A percentile compares a stretch with the other conserved stretches of the same genome.
phyloP scores from a whole-genome alignment of 257 asterid genomes.

The Capsicum pubescens region DNA sequence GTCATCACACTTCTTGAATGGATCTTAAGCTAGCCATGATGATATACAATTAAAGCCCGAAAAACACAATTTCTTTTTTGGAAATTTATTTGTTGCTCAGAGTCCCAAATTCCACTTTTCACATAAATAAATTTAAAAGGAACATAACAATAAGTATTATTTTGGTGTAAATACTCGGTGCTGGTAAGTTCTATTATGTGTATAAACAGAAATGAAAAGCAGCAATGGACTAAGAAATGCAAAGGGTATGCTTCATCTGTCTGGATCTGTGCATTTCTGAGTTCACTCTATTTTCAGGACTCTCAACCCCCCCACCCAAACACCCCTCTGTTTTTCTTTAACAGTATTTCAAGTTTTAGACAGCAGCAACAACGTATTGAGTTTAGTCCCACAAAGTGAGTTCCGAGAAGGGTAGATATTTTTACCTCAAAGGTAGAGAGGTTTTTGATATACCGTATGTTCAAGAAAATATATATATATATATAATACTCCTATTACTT shows the following conservation, averaged over 20 bases:
- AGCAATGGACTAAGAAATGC: too few relatives aligned
- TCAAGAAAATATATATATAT: too few relatives aligned
- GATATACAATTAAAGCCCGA: neutral
- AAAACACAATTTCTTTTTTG: neutral
- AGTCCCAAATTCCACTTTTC: neutral
- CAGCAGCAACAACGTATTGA: too few relatives aligned
- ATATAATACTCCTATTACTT: neutral
- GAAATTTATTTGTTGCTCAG: neutral
- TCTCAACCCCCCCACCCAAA: neutral
- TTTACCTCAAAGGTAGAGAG: too few relatives aligned
- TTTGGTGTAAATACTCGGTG: too few relatives aligned
- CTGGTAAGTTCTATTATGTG: neutral
- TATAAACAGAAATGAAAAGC: neutral
- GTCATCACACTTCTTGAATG: neutral
- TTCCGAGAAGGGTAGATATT: too few relatives aligned
- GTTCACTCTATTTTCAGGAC: too few relatives aligned
- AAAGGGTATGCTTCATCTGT: too few relatives aligned
- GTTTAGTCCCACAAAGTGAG: too few relatives aligned
- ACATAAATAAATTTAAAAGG: too few relatives aligned
- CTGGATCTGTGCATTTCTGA: too few relatives aligned
- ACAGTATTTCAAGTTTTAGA: neutral
- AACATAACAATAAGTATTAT: neutral
- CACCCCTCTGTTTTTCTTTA: neutral
- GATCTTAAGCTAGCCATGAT: neutral
- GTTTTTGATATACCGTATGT: too few relatives aligned